phyloP scores from a whole-genome alignment of 1,139 yeast genomes.

The Saccharomyces uvarum region DNA sequence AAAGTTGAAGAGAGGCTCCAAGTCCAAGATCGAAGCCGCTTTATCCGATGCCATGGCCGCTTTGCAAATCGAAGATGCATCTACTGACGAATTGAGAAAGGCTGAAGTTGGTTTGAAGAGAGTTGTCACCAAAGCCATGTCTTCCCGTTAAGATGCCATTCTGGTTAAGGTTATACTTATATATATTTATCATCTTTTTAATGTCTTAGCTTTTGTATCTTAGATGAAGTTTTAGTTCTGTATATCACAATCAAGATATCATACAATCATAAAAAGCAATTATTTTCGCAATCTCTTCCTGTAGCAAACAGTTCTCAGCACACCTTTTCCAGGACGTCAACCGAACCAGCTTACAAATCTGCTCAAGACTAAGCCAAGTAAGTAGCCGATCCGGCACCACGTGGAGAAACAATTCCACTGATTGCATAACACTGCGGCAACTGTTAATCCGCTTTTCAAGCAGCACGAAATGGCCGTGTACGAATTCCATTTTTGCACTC shows the following conservation, averaged over 20 bases:
- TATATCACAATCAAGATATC: neutral
- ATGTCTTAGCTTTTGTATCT: constrained; percentile 4
- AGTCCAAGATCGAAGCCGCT: constrained; percentile 97
- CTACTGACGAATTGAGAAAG: constrained; percentile 97
- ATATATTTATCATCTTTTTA: neutral
- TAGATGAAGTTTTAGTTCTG: constrained; percentile 3
- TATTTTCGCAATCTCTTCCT: neutral
- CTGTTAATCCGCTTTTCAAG: neutral
- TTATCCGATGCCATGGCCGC: constrained; percentile 97
- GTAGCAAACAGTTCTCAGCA: neutral
- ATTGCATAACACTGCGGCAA: neutral
- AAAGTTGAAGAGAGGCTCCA: constrained; percentile 95
- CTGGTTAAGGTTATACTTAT: constrained; percentile 10
- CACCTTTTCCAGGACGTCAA: too few relatives aligned
- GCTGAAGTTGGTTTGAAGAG: constrained; percentile 99
- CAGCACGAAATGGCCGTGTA: neutral
- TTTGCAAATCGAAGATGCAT: constrained; percentile 91
- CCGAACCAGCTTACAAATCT: too few relatives aligned
- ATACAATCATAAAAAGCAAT: neutral
- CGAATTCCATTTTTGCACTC: neutral
- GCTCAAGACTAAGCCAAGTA: too few relatives aligned
- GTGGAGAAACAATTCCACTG: neutral
- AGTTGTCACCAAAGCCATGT: constrained; percentile 98
- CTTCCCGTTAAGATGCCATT: constrained; percentile 70
- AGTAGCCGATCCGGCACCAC: neutral